Evolutionary conservation across 2,329 filamentous ascomycete genomes (phyloP), one percentile per base, ranked within the genome.

Genomic region (Xylaria sp.): DNA sequence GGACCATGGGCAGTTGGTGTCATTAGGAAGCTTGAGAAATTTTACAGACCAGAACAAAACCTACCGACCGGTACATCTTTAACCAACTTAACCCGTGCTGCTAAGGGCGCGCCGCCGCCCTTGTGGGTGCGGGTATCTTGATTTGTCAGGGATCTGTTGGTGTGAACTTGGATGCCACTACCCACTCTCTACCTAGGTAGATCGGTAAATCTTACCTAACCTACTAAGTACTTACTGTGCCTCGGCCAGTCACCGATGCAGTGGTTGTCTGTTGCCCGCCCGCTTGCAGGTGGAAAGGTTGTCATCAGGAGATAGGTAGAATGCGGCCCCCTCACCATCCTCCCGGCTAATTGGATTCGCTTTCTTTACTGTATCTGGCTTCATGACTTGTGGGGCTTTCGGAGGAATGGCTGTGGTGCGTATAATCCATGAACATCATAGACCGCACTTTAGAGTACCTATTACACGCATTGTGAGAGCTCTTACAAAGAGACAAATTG

Each of bases 101-200:
- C n/a, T 23, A 17, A 47, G 17, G 40, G 48, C 19, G 48, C 47
- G 33, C n/a, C 33, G 25, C 15, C 11, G 23, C 44, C 41, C 53
- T 44, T 57, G 31, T 56, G 47, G 41, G 27, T 56, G 21, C 9
- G n/a, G 29, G 11, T 11, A 29, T 49, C 27, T 19, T 25, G 41
- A 58, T 62, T 62, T 48, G 59, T 58, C 40, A 62, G 53, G 44
- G 21, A n/a, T 6, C 21, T 3, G 9, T 51, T 31, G 31, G n/a
- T 13, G 13, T 49, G 40, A 23, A 38, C n/a, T 38, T 17, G 19
- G 44, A 17, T 38, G 37, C 15, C 19, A 31, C 13, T 52, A 56
- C 46, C 37, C 46, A 46, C 55, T 23, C 31, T 46, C 19, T 21
- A 37, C 31, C 31, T 9, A 15, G 25, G 51, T 21, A 19, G 41